Evolutionary conservation across 2,329 filamentous ascomycete species (phyloP), one percentile per base, ranked within the genome.

Genomic region (Cladosporium sphaerospermum): DNA sequence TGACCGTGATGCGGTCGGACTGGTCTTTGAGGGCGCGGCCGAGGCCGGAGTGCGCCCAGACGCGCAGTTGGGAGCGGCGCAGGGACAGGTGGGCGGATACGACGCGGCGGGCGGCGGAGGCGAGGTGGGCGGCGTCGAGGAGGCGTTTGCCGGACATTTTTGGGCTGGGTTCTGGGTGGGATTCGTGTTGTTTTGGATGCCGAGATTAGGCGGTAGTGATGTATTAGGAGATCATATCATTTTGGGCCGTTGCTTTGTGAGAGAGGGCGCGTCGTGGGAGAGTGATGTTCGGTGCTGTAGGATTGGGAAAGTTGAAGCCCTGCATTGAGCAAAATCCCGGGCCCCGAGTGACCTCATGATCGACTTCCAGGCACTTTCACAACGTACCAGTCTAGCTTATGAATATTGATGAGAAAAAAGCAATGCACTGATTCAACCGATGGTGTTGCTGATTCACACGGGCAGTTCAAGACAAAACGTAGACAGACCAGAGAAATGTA

Each of bases 21-120:
- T 85, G 82, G 48, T 66, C 74, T 65, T 82, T 82, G 53, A 85
- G 73, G 11, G 79, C 78, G 64, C 80, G 83, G 28, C 81, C 80
- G 45, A 88, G 67, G 31, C 79, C 81, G 2, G 84, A 87, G 59
- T 78, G 76, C 46, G 73, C 81, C 67, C 80, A 86, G 45, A 81
- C 68, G 64, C 85, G 79, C 61, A 84, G 72, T 66, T 87, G 83
- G 52, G 78, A 76, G 51, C 76, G 73, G 18, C 82, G 81, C 45
- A 85, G 75, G 40, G 71, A 72, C 53, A 82, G 68, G 64, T 85
- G 83, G 67, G 82, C 71, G 58, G 71, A 71, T 7, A 73, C 73
- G 56, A 78, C 64, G 33, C 71, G 67, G 58, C 67, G 67, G 49
- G 73, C 70, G 56, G 73, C 75, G 67, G 80, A 69, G 70, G 75